These are phyloP conservation scores for Salicornia ramosissima DNA, from an alignment of 148 eudicot species.

Conservation along the genomic window DNA sequence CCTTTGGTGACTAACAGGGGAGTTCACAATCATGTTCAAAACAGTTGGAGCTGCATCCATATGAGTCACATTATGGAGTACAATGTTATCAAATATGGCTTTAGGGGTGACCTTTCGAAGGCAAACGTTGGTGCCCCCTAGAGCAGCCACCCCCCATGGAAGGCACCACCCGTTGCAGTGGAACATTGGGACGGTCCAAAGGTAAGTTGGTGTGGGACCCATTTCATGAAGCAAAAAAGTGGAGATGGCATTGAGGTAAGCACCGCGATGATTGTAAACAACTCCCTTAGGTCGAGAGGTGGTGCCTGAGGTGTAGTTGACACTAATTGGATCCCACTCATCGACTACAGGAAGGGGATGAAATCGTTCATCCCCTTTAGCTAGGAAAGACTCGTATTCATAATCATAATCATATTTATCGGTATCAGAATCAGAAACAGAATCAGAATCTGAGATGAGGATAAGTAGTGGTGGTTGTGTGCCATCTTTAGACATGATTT, in stretches of 20 bases:
- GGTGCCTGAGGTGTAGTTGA: constrained; percentile 72
- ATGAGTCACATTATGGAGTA: constrained; percentile 43
- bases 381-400: constrained; percentile 44
- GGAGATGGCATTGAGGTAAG: constrained; percentile 57
- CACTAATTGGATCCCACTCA: constrained; percentile 56
- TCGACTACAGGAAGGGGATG: constrained; percentile 33
- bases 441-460: constrained; percentile 28
- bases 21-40: constrained; percentile 60
- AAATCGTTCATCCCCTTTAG: constrained; percentile 38
- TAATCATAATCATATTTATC: constrained; percentile 7
- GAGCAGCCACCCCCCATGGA: constrained; percentile 64
- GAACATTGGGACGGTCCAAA: constrained; percentile 76
- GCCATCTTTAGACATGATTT: constrained; percentile 26
- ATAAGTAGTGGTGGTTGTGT: constrained; percentile 34
- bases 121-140: constrained; percentile 60
- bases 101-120: constrained; percentile 48
- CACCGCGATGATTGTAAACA: constrained; percentile 60
- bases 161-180: constrained; percentile 76
- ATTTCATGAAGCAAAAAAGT: constrained; percentile 58
- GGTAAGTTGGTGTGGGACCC: constrained; percentile 42
- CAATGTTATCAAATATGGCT: constrained; percentile 45
- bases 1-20: constrained; percentile 27
- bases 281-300: constrained; percentile 72
- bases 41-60: constrained; percentile 74
- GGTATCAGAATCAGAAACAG: neutral